Evolutionary conservation across 768 basidiomycete species (phyloP).

Genomic region (Sporobolomyces phaffii): DNA sequence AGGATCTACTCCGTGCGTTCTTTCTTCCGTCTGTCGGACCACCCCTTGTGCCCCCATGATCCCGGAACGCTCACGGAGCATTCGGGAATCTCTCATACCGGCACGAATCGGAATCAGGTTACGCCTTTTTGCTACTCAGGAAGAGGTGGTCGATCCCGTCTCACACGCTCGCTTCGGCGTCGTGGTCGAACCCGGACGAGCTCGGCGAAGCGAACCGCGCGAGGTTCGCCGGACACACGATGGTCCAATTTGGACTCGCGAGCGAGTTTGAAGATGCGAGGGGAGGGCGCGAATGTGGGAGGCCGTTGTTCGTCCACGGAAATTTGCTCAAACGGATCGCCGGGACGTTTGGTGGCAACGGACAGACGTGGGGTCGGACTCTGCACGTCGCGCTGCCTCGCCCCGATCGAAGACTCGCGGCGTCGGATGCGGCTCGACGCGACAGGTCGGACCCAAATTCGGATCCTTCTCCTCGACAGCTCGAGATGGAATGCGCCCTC

Average conservation of each 20-base stretch:
- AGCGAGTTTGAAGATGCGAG: constrained; percentile 17
- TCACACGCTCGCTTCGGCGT: constrained; percentile 48
- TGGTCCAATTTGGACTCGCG: constrained; percentile 48
- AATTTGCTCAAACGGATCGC: constrained; percentile 49
- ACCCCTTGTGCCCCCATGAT: background rate
- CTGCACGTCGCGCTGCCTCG: constrained; percentile 4
- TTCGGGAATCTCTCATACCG: no score
- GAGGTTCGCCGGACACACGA: constrained; percentile 43
- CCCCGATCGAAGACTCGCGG: no score
- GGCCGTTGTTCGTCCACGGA: constrained; percentile 46
- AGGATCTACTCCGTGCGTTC: constrained; percentile 45
- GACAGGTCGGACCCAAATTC: no score
- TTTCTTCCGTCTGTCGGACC: background rate
- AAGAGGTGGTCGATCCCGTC: constrained; percentile 53
- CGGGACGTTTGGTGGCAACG: constrained; percentile 34
- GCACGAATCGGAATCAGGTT: constrained; percentile 36
- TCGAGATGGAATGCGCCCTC: background rate
- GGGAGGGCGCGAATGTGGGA: background rate
- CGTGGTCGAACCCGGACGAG: constrained; percentile 25
- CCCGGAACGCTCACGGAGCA: background rate
- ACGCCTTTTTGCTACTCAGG: constrained; percentile 48
- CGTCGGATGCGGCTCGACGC: no score
- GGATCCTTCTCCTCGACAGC: no score
- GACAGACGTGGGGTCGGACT: constrained; percentile 42
- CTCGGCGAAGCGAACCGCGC: constrained; percentile 45